Percentiles rank a stretch among this genome's conserved stretches.
Conservation (phyloP, 73 alveolate genomes). For the Uronychia binucleata region DNA sequence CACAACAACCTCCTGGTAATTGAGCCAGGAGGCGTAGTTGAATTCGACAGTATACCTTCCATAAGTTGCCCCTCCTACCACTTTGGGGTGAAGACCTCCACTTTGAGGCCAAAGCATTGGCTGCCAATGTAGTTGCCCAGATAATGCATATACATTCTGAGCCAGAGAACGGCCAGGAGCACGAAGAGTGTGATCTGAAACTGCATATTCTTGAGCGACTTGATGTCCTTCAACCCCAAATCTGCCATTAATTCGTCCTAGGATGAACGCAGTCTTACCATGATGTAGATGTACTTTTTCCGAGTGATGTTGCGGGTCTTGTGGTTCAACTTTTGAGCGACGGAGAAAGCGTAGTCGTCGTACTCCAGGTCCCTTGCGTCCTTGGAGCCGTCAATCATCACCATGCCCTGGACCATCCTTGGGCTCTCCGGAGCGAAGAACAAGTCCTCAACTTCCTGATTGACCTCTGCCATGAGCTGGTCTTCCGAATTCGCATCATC, state of each 20-base stretch:
- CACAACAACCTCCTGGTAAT: constrained; percentile 32
- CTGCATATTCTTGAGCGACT: constrained; percentile 32
- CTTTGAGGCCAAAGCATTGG: constrained; percentile 39
- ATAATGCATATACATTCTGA: constrained; percentile 63
- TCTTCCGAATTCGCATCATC: too few species aligned
- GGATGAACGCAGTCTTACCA: too few species aligned
- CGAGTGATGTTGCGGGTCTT: constrained; percentile 46
- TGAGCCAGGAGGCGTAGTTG: constrained; percentile 31
- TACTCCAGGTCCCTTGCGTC: constrained; percentile 30
- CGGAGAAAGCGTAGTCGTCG: constrained; percentile 41
- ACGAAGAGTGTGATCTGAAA: constrained; percentile 58
- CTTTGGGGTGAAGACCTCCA: constrained; percentile 37
- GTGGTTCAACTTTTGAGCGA: constrained; percentile 42
- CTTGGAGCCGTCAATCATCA: neutral
- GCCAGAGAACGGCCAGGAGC: constrained; percentile 42
- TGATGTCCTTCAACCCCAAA: constrained; percentile 47
- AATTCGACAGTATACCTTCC: constrained; percentile 38
- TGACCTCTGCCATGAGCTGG: too few species aligned
- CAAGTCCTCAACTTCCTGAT: too few species aligned
- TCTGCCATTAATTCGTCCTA: constrained; percentile 62
- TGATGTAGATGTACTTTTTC: constrained; percentile 48
- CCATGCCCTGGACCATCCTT: neutral
- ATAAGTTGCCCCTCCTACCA: constrained; percentile 11
- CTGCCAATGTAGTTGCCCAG: constrained; percentile 59
- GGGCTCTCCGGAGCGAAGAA: too few species aligned